Evolutionary conservation across 106 monocot genomes (phyloP), one percentile per base, ranked within the genome.

Genomic region (Dioscorea alata): DNA sequence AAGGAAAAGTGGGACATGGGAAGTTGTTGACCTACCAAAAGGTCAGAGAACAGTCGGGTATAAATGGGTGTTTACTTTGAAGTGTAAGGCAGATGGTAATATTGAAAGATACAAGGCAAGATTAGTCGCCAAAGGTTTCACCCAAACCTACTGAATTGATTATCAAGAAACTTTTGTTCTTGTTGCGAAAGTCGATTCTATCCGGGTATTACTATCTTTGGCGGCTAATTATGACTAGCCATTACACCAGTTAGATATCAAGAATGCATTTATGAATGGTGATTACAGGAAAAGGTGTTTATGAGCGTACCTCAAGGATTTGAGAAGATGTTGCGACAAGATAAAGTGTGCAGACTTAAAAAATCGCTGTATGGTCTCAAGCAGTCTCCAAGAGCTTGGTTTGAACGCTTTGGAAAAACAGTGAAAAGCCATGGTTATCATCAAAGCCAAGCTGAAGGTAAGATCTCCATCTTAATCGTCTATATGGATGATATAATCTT

Each of bases 361-460:
- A 72, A 69, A 22, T 34, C 76, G 4, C 50, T 82, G 49, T 76
- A 82, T 57, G 75, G 81, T 14, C 42, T 81, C 18, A 72, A 81
- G 13, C 76, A 76, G 48, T 72, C 68, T 18, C 68, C 76, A 13
- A 48, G 53, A 19, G 67, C 76, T 22, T 81, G 65, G 66, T 76
- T 68, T 23, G 60, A 24, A 2, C 14, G 32, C 8, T 73, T 79
- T 35, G 33, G 24, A 33, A 35, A 57, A 2, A 19, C 59, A 8
- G 19, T 73, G 25, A 32, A 22, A 17, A 62, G 23, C 1, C 34
- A 23, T 33, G 72, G 59, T 2, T 78, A 33, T 22, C 5, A 17
- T 10, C 23, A 71, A 33, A 48, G 66, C 12, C 21, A 78, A 51
- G 9, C 23, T n/a, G 79, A 73, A 28, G 68, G 69, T 22, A 66